Evolutionary conservation across 139 green algal genomes (phyloP), one percentile per base, ranked within the genome.

Genomic region (Limnomonas spitsbergensis): DNA sequence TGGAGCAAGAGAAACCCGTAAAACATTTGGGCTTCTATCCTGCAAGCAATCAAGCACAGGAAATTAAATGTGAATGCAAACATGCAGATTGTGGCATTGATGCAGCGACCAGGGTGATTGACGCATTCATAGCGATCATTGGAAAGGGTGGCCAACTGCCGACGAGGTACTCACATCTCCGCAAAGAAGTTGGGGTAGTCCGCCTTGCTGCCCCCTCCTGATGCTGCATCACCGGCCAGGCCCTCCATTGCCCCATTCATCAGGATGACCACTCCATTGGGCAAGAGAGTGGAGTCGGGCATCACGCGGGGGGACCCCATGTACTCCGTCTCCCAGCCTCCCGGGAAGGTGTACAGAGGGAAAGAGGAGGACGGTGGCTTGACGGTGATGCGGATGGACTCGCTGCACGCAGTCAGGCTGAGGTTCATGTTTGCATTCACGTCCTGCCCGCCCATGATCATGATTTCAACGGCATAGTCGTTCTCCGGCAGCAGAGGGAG

Each of bases 401-500:
- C 79, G 79, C 37, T 77, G 40, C 70, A 66, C 35, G 39, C 70
- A 27, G 38, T 24, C 7, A 77, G 9, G 31, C 26, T 29, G 3
- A 77, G 38, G n/a, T 77, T 38, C 2, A 2, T 14, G 39, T 66
- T 66, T 6, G 70, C 70, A 35, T 35, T 77, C 7, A 77, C 35
- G 36, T 74, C 36, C 6, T 53, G 9, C 29, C 82, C 82, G 26
- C 82, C 82, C 40, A 86, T 77, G 32, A 83, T 53, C 53, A 86
- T 42, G n/a, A 86, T n/a, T 34, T 86, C 82, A 31, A 79, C 68
- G 52, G 37, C 47, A 78, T 86, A 86, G 67, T 79, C 53, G 54
- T 83, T 69, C 2, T 47, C 53, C 0, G 53, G 39, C 2, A 4
- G 29, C 9, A 86, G 78, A 29, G 78, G 39, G 53, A 83, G 73